Evolutionary conservation across 1,284 basidiomycete species (phyloP).

Genomic region (Tilletia indica): DNA sequence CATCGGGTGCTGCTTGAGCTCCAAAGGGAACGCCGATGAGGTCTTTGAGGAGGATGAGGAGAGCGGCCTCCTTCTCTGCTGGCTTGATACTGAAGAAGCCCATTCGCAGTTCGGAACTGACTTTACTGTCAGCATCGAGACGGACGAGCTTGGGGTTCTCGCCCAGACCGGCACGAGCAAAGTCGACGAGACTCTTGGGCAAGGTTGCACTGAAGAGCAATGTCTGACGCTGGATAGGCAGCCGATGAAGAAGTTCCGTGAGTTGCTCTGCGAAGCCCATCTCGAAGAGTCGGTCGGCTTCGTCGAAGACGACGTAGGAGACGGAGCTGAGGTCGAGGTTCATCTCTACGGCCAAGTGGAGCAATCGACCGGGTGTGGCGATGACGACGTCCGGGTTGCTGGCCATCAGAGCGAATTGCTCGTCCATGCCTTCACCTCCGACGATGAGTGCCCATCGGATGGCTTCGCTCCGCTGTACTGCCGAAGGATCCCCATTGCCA

Average conservation of each 20-base stretch:
- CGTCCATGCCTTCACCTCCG: slow-evolving; percentile 91
- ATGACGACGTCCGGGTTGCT: slow-evolving; percentile 71
- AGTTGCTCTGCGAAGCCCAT: slow-evolving; percentile 94
- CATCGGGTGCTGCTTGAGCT: slow-evolving; percentile 31
- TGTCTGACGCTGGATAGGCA: slow-evolving; percentile 83
- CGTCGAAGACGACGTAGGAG: slow-evolving; percentile 93
- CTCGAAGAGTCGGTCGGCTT: slow-evolving; percentile 94
- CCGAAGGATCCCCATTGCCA: slow-evolving; percentile 29
- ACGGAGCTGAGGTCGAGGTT: slow-evolving; percentile 83
- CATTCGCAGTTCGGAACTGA: slow-evolving; percentile 88
- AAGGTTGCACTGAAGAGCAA: slow-evolving; percentile 93
- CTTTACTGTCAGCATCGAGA: slow-evolving; percentile 91
- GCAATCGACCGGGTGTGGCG: slow-evolving; percentile 91
- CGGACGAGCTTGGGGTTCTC: slow-evolving; percentile 91
- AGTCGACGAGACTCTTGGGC: slow-evolving; percentile 92
- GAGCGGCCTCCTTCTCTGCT: slow-evolving; percentile 88
- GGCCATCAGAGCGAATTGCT: slow-evolving; percentile 93
- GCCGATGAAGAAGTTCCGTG: slow-evolving; percentile 82
- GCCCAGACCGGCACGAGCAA: slow-evolving; percentile 86
- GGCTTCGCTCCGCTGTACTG: slow-evolving; percentile 59
- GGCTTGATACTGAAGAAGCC: slow-evolving; percentile 91
- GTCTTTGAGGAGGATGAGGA: slow-evolving; percentile 79
- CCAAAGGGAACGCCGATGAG: slow-evolving; percentile 76
- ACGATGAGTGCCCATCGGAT: slow-evolving; percentile 92
- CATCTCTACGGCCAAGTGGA: slow-evolving; percentile 96